Evolutionary conservation across 305 asterid species (phyloP).

Genomic region (Nicotiana rustica): DNA sequence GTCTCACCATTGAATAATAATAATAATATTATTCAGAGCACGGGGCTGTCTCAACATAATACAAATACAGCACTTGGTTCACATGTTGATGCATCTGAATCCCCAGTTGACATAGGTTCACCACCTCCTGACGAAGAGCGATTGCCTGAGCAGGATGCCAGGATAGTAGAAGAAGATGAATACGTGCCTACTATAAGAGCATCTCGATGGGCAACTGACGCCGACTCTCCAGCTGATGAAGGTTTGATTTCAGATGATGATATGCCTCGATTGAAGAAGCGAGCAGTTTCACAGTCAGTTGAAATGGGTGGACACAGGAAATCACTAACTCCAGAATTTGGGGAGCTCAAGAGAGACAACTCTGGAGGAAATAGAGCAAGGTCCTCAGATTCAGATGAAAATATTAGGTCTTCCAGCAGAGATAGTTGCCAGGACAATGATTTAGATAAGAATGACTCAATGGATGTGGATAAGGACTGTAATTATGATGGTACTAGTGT

Average conservation of each 20-base stretch:
- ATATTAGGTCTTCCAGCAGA: conserved; percentile 68
- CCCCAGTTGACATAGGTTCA: conserved; percentile 48
- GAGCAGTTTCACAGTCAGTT: conserved; percentile 50
- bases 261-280: conserved; percentile 44
- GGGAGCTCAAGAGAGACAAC: conserved; percentile 59
- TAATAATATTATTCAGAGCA: conserved; percentile 31
- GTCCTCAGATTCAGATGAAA: conserved; percentile 64
- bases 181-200: conserved; percentile 59
- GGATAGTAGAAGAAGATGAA: conserved; percentile 54
- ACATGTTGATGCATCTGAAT: conserved; percentile 41
- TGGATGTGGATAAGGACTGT: conserved; percentile 59
- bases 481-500: conserved; percentile 47
- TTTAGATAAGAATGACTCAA: conserved; percentile 48
- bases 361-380: conserved; percentile 57
- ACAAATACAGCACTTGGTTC: conserved; percentile 36
- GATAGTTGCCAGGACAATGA: conserved; percentile 57
- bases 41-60: not conserved
- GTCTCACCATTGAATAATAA: conserved; percentile 42
- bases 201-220: conserved; percentile 89
- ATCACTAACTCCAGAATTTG: conserved; percentile 61
- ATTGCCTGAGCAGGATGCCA: conserved; percentile 37
- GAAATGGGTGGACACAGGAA: conserved; percentile 48
- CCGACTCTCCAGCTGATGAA: conserved; percentile 77
- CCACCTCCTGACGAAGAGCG: conserved; percentile 46
- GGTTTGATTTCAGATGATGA: conserved; percentile 70